Evolutionary conservation across 1,284 basidiomycete genomes (phyloP).

Genomic region (Cutaneotrichosporon mucoides): DNA sequence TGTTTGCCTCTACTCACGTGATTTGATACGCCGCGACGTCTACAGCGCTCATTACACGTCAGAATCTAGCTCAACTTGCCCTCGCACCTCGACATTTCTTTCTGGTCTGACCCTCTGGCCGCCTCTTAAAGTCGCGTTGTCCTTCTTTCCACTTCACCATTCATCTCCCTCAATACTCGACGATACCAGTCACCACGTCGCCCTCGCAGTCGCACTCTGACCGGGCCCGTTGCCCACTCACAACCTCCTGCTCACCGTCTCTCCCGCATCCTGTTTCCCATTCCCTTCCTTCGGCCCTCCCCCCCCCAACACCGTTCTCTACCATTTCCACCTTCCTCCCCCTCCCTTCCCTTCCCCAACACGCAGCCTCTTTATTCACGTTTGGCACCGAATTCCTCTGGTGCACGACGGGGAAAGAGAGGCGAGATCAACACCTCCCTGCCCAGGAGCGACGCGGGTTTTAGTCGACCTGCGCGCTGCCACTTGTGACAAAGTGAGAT

Average conservation of each 20-base stretch:
- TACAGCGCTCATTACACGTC: neutral
- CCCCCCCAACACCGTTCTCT: neutral
- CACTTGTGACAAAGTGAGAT: constrained; percentile 12
- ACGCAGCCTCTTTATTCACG: constrained; percentile 44
- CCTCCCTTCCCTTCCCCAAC: neutral
- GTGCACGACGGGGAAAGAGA: constrained; percentile 45
- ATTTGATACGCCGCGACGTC: too few relatives aligned
- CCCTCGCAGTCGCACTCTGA: too few relatives aligned
- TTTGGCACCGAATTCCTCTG: constrained; percentile 39
- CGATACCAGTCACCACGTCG: neutral
- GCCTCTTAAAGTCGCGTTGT: neutral
- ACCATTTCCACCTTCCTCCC: constrained; percentile 1
- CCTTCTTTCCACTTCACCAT: neutral
- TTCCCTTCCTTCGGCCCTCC: too few relatives aligned
- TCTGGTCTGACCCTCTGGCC: too few relatives aligned
- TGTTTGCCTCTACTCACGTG: too few relatives aligned
- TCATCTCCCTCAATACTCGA: neutral
- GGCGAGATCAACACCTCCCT: constrained; percentile 31
- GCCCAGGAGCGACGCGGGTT: constrained; percentile 17
- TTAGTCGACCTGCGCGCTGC: constrained; percentile 21
- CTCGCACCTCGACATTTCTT: neutral
- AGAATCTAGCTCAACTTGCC: neutral
- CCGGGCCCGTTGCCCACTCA: neutral
- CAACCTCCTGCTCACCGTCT: neutral
- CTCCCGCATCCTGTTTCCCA: too few relatives aligned